Base-by-base conservation (phyloP, 441 rosid species). In the Macaranga tanarius region DNA sequence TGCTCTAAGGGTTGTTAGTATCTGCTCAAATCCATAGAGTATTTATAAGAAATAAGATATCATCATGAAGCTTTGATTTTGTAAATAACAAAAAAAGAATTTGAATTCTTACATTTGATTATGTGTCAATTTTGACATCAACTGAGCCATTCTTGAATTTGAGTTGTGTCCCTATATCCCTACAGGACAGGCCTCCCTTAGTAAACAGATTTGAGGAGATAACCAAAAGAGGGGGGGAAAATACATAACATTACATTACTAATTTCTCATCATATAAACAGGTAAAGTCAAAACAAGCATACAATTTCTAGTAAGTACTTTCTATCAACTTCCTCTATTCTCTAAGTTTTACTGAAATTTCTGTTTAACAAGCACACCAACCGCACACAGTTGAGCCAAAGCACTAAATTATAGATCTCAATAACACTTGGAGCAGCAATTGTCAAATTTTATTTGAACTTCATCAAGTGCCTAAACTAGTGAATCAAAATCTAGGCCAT, bases 41-140 rank as follows among this genome's bases (percentile, higher is more conserved):
- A 75, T 71, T 12, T 26, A 62, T 56, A 20, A 34, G 40, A 16
- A 42, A 51, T 15, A 59, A 38, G 13, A 28, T 62, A 63, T 22
- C 68, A 20, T 67, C 68, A 20, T 67, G 25, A 7, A 63, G 48
- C 69, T 52, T 62, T 38, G 70, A 67, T n/a, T 38, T 73, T 50
- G 66, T 47, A 76, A 77, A 71, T n/a, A n/a, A n/a, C 40, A 73
- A 48, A n/a, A 23, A 75, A 77, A 81, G 34, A 13, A 62, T 62
- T 2, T 17, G 42, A 40, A 13, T 38, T 17, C 13, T 55, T 65
- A 95, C 99, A 55, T 84, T 92, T 34, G 96, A 91, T 58, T 79
- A 89, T 17, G 99, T 90, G 73, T 87, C 92, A 62, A 92, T 78
- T 84, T 92, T 92, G 86, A 95, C 84, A 84, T 90, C 93, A 42